Evolutionary conservation across 306 rosid genomes (phyloP).

Genomic region (Arachis stenosperma): DNA sequence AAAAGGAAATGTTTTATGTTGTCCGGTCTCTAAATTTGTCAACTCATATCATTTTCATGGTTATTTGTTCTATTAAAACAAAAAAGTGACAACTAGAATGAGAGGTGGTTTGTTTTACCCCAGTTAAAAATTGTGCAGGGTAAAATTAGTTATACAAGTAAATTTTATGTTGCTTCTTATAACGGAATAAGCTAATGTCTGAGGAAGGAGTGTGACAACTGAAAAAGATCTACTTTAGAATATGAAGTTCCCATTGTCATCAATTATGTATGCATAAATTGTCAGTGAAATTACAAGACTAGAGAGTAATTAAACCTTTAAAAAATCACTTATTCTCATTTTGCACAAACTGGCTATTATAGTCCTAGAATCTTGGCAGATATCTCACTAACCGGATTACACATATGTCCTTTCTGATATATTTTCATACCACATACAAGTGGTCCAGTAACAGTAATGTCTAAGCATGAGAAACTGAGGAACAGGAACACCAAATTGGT

Average conservation of each 20-base stretch:
- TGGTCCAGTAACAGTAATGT: background rate
- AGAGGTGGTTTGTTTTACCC: too few relatives aligned
- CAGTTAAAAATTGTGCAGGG: background rate
- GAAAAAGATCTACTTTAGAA: too few relatives aligned
- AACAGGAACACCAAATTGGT: background rate
- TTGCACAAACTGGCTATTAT: too few relatives aligned
- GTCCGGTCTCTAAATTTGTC: background rate
- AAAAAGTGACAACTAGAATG: background rate
- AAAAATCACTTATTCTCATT: too few relatives aligned
- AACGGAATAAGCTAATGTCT: background rate
- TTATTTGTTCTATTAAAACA: background rate
- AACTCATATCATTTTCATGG: background rate
- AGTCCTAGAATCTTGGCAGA: too few relatives aligned
- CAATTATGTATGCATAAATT: too few relatives aligned
- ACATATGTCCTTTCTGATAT: background rate
- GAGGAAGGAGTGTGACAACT: too few relatives aligned
- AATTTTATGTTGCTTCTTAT: too few relatives aligned
- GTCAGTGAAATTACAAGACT: too few relatives aligned
- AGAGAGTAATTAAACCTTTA: too few relatives aligned
- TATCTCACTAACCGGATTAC: too few relatives aligned
- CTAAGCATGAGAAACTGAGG: background rate
- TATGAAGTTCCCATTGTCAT: too few relatives aligned
- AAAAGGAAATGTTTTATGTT: slow-evolving; percentile 1
- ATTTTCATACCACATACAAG: background rate
- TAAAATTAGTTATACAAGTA: background rate